Percentiles rank a stretch among this genome's conserved stretches.
Conservation (phyloP, 352 stramenopile species). For the Phytopythium boreale region DNA sequence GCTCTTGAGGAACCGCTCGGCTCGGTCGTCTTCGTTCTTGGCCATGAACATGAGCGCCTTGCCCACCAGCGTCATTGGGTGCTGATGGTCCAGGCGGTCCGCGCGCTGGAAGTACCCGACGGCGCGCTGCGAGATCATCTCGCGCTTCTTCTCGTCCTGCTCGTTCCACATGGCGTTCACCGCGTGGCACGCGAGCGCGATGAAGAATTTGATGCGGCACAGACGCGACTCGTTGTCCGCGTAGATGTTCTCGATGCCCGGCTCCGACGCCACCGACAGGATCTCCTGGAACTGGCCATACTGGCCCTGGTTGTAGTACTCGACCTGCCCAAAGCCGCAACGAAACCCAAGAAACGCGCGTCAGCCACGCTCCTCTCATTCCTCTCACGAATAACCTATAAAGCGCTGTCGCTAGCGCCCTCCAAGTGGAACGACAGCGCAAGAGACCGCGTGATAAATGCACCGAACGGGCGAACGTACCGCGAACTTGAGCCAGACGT, state of each 20-base stretch:
- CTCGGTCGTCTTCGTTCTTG: constrained; percentile 90
- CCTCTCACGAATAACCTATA: too few relatives aligned
- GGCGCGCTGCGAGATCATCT: constrained; percentile 74
- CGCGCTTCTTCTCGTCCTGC: constrained; percentile 85
- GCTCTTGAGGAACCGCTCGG: constrained; percentile 90
- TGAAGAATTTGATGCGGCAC: constrained; percentile 89
- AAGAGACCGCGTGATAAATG: not conserved
- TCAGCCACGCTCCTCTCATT: not conserved
- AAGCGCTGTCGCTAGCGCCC: too few relatives aligned
- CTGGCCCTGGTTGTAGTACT: constrained; percentile 87
- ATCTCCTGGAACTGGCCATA: constrained; percentile 86
- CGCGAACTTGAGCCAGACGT: constrained; percentile 91
- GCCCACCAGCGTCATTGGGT: constrained; percentile 87
- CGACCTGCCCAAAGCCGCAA: constrained; percentile 37
- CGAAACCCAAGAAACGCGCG: constrained; percentile 3
- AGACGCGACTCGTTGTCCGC: constrained; percentile 81
- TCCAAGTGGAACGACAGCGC: not conserved
- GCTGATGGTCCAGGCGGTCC: constrained; percentile 87
- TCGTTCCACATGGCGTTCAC: constrained; percentile 90
- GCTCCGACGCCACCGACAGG: constrained; percentile 72
- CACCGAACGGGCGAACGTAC: constrained; percentile 26
- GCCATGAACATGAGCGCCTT: constrained; percentile 93
- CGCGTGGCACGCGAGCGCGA: constrained; percentile 78
- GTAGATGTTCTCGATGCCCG: constrained; percentile 88
- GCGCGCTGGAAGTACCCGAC: constrained; percentile 86